phyloP scores from a whole-genome alignment of 495 filamentous ascomycete genomes.

The Tuber umbilicatum region DNA sequence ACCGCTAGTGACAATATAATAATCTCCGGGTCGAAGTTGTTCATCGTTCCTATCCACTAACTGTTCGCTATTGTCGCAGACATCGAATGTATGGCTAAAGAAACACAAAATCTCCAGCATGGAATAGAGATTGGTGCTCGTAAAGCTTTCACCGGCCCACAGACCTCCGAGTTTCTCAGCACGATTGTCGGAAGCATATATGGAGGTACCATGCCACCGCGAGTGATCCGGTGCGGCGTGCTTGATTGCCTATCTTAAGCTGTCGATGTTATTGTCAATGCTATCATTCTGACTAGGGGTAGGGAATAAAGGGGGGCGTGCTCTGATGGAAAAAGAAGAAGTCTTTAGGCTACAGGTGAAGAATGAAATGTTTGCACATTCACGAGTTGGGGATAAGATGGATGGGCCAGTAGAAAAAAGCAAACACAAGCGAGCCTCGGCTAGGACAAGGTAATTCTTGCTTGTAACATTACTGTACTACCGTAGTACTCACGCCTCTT shows the following conservation, averaged over 20 bases:
- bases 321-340: not conserved
- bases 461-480: too few relatives aligned
- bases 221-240: too few relatives aligned
- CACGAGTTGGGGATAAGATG: not conserved
- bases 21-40: conserved; percentile 40
- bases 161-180: too few relatives aligned
- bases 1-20: conserved; percentile 36
- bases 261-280: not conserved
- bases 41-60: conserved; percentile 28
- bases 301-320: not conserved
- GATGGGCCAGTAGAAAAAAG: not conserved
- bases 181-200: too few relatives aligned
- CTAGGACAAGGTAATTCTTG: not conserved
- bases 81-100: too few relatives aligned
- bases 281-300: not conserved
- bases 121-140: too few relatives aligned
- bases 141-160: too few relatives aligned
- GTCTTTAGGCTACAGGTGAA: not conserved
- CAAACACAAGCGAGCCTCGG: not conserved
- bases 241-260: not conserved
- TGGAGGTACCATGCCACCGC: too few relatives aligned
- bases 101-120: too few relatives aligned
- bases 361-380: not conserved
- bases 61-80: not conserved
- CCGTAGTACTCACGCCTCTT: too few relatives aligned